Base-by-base conservation (phyloP, 805 yeast genomes). In the Candida schatavii region DNA sequence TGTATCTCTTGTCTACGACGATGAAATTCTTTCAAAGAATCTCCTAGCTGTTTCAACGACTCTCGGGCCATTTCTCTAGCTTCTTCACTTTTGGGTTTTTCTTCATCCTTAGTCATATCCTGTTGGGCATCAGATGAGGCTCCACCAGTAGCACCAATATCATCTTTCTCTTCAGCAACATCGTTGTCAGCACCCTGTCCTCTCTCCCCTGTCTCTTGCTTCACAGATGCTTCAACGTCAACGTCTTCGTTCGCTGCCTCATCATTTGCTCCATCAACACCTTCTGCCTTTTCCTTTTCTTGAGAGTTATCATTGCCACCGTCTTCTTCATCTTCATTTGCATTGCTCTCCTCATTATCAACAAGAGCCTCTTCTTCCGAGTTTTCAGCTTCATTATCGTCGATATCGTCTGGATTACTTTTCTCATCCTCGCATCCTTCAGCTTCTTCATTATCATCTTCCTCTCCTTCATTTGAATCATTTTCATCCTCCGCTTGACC, bases 21-120 rank as follows among this genome's bases (percentile, higher is more conserved):
- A 58, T 91, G 95, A 66, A 85, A 91, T 56, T 90, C 96, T 52
- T 91, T 87, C 66, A 90, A 59, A 1, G 96, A 79, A 62, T 90
- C 97, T 40, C 99, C 98, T 11, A 93, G 73, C 57, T 89, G 89
- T 59, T 86, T 86, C 63, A 91, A 70, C 0, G 95, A 80, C 52
- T 88, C 89, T 43, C 77, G 75, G 31, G 87, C 88, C 52, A 75
- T 75, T 40, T 84, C 83, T 41, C 88, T 68, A 15, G 86, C 79
- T 15, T 72, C 68, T 44, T 78, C 83, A 31, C 69, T 58, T 11
- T 51, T 65, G 3, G 63, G 58, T 3, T 67, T 65, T 13, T 68
- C 68, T 22, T 73, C 68, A 9, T 70, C 58, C 22, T 54, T 48
- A 21, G 71, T 59, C 15, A 61, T 57, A 35, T 74, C 66, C 33